Evolutionary conservation across 2,329 filamentous ascomycete genomes (phyloP).

Genomic region (Clonostachys byssicola): DNA sequence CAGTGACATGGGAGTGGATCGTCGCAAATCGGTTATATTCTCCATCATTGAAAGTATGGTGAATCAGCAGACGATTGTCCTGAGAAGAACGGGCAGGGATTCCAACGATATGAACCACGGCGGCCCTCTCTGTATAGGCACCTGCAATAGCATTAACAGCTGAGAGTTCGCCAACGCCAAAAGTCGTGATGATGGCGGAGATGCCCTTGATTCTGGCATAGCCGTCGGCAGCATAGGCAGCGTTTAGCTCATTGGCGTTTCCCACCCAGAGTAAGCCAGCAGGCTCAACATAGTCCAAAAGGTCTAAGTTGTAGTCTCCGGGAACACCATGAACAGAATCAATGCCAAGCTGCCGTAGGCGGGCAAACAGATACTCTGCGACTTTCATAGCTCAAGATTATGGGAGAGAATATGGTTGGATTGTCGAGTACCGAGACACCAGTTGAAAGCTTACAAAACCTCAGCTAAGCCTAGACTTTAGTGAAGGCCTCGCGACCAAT

Average conservation of each 20-base stretch:
- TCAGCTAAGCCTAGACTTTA: background rate
- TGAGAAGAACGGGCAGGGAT: conserved; percentile 44
- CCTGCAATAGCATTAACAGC: conserved; percentile 71
- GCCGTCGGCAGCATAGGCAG: conserved; percentile 77
- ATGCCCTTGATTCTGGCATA: conserved; percentile 72
- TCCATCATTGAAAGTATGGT: conserved; percentile 72
- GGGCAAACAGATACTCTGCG: conserved; percentile 63
- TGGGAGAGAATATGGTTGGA: too few species aligned
- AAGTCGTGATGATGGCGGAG: conserved; percentile 68
- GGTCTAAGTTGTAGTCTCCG: conserved; percentile 68
- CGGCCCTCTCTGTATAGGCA: conserved; percentile 69
- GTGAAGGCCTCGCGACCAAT: too few species aligned
- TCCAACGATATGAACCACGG: conserved; percentile 65
- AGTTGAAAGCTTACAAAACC: conserved; percentile 32
- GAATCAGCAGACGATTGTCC: conserved; percentile 43
- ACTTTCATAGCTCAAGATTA: conserved; percentile 58
- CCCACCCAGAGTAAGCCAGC: conserved; percentile 60
- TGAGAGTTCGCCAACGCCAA: conserved; percentile 72
- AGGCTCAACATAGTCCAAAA: conserved; percentile 61
- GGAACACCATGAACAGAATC: conserved; percentile 65
- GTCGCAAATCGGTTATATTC: conserved; percentile 80
- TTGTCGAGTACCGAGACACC: too few species aligned
- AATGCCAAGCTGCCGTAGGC: conserved; percentile 60
- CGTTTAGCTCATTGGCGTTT: conserved; percentile 71
- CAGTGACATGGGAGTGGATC: conserved; percentile 72